phyloP scores from a whole-genome alignment of 768 basidiomycete species.

The Pisolithus orientalis region DNA sequence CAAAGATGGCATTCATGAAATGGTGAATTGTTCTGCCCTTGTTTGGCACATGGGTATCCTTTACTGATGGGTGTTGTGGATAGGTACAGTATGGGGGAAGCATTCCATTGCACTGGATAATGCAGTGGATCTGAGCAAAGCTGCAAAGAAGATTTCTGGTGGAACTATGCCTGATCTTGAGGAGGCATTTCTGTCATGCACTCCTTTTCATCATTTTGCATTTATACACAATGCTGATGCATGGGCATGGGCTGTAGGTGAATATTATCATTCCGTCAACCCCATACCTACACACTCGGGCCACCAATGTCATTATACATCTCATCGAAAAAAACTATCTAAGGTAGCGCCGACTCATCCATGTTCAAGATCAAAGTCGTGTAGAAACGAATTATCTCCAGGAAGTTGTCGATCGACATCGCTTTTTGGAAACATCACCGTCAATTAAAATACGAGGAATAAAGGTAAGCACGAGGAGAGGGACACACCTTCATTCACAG shows the following conservation, averaged over 20 bases:
- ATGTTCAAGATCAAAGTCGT: slow-evolving; percentile 58
- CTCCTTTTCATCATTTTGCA: neutral
- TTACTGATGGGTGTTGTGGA: neutral
- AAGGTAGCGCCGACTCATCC: slow-evolving; percentile 41
- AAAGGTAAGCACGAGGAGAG: neutral
- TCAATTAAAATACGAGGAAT: neutral
- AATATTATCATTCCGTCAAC: slow-evolving; percentile 18
- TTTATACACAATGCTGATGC: neutral
- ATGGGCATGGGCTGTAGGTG: slow-evolving; percentile 28
- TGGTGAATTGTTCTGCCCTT: slow-evolving; percentile 47
- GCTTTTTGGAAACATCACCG: slow-evolving; percentile 26
- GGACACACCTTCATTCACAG: slow-evolving; percentile 62
- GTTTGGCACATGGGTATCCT: neutral
- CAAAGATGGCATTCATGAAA: slow-evolving; percentile 80
- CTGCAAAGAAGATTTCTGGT: slow-evolving; percentile 69
- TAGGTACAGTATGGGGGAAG: slow-evolving; percentile 82
- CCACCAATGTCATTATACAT: no score
- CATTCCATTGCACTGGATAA: slow-evolving; percentile 97
- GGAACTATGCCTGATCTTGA: slow-evolving; percentile 85
- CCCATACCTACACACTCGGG: no score
- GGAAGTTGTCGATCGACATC: slow-evolving; percentile 42
- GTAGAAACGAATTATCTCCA: slow-evolving; percentile 66
- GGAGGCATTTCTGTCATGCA: slow-evolving; percentile 56
- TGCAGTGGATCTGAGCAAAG: slow-evolving; percentile 74
- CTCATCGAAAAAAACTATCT: neutral